Conservation (phyloP, 345 rosid species). For the Mangifera indica region DNA sequence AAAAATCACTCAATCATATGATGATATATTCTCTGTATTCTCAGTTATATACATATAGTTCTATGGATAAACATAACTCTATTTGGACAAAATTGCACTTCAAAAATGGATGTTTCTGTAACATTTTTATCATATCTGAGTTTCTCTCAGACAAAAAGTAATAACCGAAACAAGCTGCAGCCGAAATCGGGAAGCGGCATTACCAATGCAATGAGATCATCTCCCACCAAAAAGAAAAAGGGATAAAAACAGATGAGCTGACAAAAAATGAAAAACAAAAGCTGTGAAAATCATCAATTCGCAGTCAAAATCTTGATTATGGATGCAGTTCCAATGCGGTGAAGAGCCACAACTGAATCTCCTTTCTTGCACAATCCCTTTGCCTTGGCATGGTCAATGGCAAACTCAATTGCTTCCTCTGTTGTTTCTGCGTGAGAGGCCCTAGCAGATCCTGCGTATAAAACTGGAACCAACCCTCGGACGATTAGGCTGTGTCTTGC, state of each 20-base stretch:
- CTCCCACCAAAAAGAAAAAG: constrained; percentile 3
- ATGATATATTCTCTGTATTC: too few relatives aligned
- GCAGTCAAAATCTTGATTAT: constrained; percentile 31
- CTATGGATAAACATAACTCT: too few relatives aligned
- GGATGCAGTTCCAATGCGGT: constrained; percentile 26
- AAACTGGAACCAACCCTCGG: constrained; percentile 32
- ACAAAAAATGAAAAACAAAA: not conserved
- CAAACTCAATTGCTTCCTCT: constrained; percentile 25
- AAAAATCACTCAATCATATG: too few relatives aligned
- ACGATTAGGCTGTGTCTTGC: constrained; percentile 40
- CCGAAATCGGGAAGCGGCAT: not conserved
- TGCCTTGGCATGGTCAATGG: constrained; percentile 21
- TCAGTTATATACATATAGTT: too few relatives aligned
- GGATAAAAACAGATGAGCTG: not conserved
- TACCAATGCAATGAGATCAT: not conserved
- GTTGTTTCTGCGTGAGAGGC: constrained; percentile 27
- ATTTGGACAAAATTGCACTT: not conserved
- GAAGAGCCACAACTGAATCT: constrained; percentile 37
- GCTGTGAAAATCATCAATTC: not conserved
- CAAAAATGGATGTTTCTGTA: not conserved
- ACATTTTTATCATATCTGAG: not conserved
- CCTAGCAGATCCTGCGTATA: constrained; percentile 18
- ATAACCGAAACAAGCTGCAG: not conserved
- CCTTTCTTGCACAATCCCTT: constrained; percentile 34
- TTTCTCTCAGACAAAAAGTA: not conserved